A percentile compares a stretch with the other conserved stretches of the same genome.
phyloP scores from a whole-genome alignment of 192 early-diverging fungal species.

The Dispira simplex region DNA sequence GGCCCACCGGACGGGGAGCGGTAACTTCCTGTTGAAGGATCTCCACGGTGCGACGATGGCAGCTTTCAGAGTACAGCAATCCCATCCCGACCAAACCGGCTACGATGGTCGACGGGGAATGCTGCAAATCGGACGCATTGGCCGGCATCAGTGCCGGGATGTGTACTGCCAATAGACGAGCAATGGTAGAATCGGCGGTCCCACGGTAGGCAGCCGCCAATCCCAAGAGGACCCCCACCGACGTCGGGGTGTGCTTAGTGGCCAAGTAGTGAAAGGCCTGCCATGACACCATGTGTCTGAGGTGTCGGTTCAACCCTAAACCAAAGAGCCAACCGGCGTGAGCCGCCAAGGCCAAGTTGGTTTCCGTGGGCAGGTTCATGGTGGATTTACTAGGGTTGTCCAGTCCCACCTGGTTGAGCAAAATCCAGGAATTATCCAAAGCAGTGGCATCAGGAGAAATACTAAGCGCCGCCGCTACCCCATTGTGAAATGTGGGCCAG shows the following conservation, averaged over 20 bases:
- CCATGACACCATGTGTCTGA: conserved; percentile 33
- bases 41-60: conserved; percentile 35
- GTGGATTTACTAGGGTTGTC: conserved; percentile 12
- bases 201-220: conserved; percentile 41
- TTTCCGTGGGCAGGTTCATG: neutral
- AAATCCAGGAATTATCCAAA: conserved; percentile 53
- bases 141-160: conserved; percentile 39
- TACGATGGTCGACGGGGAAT: conserved; percentile 35
- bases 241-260: conserved; percentile 35
- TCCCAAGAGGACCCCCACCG: conserved; percentile 52
- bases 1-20: neutral
- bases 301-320: conserved; percentile 52
- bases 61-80: conserved; percentile 37
- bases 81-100: conserved; percentile 53
- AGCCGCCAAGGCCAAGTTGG: conserved; percentile 5
- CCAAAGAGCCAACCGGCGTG: conserved; percentile 61
- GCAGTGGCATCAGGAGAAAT: conserved; percentile 30
- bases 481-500: conserved; percentile 75
- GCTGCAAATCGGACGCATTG: conserved; percentile 26
- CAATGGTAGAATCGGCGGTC: conserved; percentile 32
- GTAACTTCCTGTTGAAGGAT: conserved; percentile 46
- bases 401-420: conserved; percentile 35
- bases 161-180: conserved; percentile 44
- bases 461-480: conserved; percentile 50
- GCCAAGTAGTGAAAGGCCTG: conserved; percentile 40